A percentile compares a stretch with the other conserved stretches of the same genome.
Conservation (phyloP, 208 protist genomes). For the Trypanosoma brucei region DNA sequence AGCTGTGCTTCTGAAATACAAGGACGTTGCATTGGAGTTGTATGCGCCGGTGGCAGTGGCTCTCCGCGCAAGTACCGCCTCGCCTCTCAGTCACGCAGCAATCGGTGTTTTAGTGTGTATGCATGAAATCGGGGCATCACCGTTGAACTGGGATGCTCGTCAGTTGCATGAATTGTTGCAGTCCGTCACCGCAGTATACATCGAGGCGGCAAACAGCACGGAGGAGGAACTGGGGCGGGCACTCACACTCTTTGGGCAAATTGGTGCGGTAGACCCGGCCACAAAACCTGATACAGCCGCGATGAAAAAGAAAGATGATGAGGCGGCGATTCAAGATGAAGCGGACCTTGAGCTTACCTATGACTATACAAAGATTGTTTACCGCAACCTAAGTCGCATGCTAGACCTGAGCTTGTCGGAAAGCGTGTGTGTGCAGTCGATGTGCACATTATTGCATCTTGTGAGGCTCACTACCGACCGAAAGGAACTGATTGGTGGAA, state of each 20-base stretch:
- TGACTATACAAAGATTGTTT: constrained; percentile 90
- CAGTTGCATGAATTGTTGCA: constrained; percentile 70
- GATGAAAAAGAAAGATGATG: constrained; percentile 61
- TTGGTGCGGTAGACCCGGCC: constrained; percentile 81
- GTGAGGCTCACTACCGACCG: constrained; percentile 75
- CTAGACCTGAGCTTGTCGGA: constrained; percentile 80
- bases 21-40: constrained; percentile 80
- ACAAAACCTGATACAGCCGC: constrained; percentile 38
- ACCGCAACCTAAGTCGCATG: constrained; percentile 85
- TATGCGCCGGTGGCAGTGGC: constrained; percentile 60
- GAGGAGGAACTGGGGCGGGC: constrained; percentile 61
- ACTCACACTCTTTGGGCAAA: constrained; percentile 83
- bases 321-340: constrained; percentile 69
- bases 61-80: constrained; percentile 62
- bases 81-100: constrained; percentile 65
- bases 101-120: constrained; percentile 78
- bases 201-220: constrained; percentile 42
- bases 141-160: constrained; percentile 30
- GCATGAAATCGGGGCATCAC: constrained; percentile 59
- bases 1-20: constrained; percentile 61
- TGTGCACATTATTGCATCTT: constrained; percentile 84
- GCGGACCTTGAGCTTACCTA: constrained; percentile 87
- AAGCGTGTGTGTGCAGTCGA: constrained; percentile 72
- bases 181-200: constrained; percentile 72
- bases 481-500: constrained; percentile 78